A percentile compares a stretch with the other conserved stretches of the same genome.
Evolutionary conservation across 1,139 yeast genomes (phyloP).

Genomic region (Pichia sp.): DNA sequence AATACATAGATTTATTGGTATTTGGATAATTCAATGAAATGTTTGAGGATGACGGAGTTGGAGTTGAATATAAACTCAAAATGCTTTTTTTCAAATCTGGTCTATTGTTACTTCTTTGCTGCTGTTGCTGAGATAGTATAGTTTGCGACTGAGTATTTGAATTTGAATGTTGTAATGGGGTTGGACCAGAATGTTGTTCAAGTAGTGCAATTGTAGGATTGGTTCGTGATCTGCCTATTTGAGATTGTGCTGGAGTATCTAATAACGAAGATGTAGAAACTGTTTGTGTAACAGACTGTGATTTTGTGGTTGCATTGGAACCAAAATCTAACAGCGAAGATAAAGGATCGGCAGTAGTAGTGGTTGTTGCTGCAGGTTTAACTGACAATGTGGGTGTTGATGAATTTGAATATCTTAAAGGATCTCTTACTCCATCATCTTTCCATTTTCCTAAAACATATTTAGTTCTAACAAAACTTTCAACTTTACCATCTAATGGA

Average conservation of each 20-base stretch:
- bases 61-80: slow-evolving; percentile 77
- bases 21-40: slow-evolving; percentile 7
- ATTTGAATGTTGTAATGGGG: slow-evolving; percentile 5
- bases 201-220: slow-evolving; percentile 8
- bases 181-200: slow-evolving; percentile 12
- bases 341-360: background rate
- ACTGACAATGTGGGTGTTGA: slow-evolving; percentile 6
- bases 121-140: slow-evolving; percentile 10
- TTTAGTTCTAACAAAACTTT: slow-evolving; percentile 83
- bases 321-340: slow-evolving; percentile 6
- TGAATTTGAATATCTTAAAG: slow-evolving; percentile 4
- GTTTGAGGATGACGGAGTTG: slow-evolving; percentile 29
- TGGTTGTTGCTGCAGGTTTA: slow-evolving; percentile 1
- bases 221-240: slow-evolving; percentile 7
- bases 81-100: slow-evolving; percentile 91
- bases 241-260: background rate
- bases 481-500: slow-evolving; percentile 83
- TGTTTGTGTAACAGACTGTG: slow-evolving; percentile 1
- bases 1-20: slow-evolving; percentile 2
- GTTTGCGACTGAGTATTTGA: background rate
- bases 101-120: slow-evolving; percentile 30
- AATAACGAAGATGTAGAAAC: slow-evolving; percentile 1
- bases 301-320: background rate
- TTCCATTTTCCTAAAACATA: slow-evolving; percentile 90
- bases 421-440: slow-evolving; percentile 54